phyloP scores from a whole-genome alignment of 1,139 yeast genomes.

The Kodamaea fungicola region DNA sequence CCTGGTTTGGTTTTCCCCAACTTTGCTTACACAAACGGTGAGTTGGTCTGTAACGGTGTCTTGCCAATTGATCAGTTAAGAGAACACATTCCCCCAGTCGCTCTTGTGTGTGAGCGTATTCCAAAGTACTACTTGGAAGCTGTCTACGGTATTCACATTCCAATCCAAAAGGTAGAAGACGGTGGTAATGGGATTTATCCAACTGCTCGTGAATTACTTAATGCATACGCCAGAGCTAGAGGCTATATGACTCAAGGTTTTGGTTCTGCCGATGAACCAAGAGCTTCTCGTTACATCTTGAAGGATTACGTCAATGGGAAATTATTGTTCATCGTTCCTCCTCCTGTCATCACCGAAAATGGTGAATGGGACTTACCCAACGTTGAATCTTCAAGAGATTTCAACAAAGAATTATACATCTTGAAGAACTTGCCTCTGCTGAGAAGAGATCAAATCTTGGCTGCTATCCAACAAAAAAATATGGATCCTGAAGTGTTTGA shows the following conservation, averaged over 20 bases:
- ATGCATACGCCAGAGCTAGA: constrained; percentile 93
- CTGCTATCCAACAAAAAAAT: constrained; percentile 56
- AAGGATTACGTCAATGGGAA: constrained; percentile 96
- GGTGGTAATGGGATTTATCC: constrained; percentile 85
- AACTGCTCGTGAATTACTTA: constrained; percentile 82
- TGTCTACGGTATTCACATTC: constrained; percentile 87
- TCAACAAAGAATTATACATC: constrained; percentile 71
- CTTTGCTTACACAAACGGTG: constrained; percentile 95
- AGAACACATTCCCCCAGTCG: constrained; percentile 89
- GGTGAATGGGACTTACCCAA: constrained; percentile 35
- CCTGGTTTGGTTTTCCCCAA: constrained; percentile 99
- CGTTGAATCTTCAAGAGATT: constrained; percentile 51
- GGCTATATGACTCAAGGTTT: constrained; percentile 97
- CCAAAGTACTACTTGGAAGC: constrained; percentile 91
- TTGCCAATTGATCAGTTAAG: constrained; percentile 95
- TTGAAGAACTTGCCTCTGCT: constrained; percentile 64
- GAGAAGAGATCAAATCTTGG: constrained; percentile 66
- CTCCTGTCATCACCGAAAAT: constrained; percentile 55
- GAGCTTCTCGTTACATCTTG: constrained; percentile 89
- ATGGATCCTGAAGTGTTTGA: constrained; percentile 53
- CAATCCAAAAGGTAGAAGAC: constrained; percentile 68
- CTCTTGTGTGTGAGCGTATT: constrained; percentile 80
- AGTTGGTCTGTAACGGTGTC: constrained; percentile 95
- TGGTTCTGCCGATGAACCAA: constrained; percentile 94
- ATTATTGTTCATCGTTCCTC: constrained; percentile 80